Base-by-base conservation (phyloP, 2,329 filamentous ascomycete genomes). In the Aspergillus sp. region DNA sequence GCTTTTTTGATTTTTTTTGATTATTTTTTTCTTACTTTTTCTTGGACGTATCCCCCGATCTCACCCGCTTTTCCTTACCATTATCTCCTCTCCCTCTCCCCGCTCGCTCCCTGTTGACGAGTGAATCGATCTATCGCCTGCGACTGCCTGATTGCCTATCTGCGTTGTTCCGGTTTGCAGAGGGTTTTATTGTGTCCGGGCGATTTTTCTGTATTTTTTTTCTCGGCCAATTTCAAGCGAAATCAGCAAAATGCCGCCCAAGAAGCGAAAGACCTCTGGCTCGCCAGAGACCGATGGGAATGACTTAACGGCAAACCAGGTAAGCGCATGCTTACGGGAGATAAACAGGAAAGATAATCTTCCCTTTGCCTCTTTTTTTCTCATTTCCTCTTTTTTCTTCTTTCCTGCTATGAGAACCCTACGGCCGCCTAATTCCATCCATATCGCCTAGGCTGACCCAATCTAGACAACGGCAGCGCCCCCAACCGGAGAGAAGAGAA, bases 401-500 rank as follows among this genome's bases (percentile, higher is more conserved):
- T 30, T 30, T 30, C 10, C 25, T 10, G 4, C 20, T 30, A 10
- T 19, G 7, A 19, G 15, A 19, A 7, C 33, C 33, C 10, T 15
- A 39, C 7, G 17, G 15, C 37, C 37, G 37, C 19, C 19, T 9
- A 20, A 39, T 20, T 39, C 19, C 15, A 22, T 17, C 7, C 10
- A 39, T 12, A 39, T 39, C 37, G 37, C 7, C 10, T 12, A 10
- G 25, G 9, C 37, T 39, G 22, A 39, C 37, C 17, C 17, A 20
- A 19, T 12, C 7, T 17, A 39, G 37, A 39, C 15, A 30, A 30
- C 35, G 30, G 25, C 37, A 23, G 53, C 47, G 5, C 59, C 60
- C 15, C 52, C 56, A 45, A 59, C 57, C 5, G 57, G 53, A 19
- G 64, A 64, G 43, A 66, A 64, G 48, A 57, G 61, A 50, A 62